Conservation (phyloP, 2,329 filamentous ascomycete genomes). For the Endothia cerciana region DNA sequence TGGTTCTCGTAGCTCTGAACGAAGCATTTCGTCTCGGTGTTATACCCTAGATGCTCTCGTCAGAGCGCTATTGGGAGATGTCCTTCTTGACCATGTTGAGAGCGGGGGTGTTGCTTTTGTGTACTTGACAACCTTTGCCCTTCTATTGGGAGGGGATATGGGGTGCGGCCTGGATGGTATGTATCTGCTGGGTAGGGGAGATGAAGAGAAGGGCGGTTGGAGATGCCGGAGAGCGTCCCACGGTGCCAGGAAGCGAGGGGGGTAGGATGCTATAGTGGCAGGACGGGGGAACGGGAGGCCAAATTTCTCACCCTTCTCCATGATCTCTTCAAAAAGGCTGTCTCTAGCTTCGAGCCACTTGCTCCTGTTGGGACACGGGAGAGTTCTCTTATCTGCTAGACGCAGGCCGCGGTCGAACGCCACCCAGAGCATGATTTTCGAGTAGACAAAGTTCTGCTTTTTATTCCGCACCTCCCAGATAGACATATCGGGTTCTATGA, state of each 20-base stretch:
- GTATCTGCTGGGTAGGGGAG: no score
- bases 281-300: no score
- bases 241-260: no score
- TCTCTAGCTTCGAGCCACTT: conserved; percentile 71
- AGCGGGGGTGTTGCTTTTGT: no score
- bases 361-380: conserved; percentile 71
- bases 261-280: no score
- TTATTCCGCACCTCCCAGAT: conserved; percentile 81
- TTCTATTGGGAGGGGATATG: no score
- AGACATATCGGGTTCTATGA: conserved; percentile 71
- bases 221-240: no score
- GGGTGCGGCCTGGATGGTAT: no score
- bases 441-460: conserved; percentile 79
- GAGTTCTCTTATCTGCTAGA: conserved; percentile 73
- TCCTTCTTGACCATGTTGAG: not conserved
- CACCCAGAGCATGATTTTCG: conserved; percentile 85
- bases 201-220: no score
- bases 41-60: conserved; percentile 58
- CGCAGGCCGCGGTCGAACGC: conserved; percentile 76
- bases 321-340: conserved; percentile 72
- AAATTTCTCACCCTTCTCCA: conserved; percentile 61
- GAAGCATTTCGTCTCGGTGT: conserved; percentile 69
- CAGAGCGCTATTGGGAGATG: not conserved
- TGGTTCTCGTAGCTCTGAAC: conserved; percentile 76
- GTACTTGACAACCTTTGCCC: no score